Conservation (phyloP, 2,329 filamentous ascomycete genomes). For the Exserohilum rostratum region DNA sequence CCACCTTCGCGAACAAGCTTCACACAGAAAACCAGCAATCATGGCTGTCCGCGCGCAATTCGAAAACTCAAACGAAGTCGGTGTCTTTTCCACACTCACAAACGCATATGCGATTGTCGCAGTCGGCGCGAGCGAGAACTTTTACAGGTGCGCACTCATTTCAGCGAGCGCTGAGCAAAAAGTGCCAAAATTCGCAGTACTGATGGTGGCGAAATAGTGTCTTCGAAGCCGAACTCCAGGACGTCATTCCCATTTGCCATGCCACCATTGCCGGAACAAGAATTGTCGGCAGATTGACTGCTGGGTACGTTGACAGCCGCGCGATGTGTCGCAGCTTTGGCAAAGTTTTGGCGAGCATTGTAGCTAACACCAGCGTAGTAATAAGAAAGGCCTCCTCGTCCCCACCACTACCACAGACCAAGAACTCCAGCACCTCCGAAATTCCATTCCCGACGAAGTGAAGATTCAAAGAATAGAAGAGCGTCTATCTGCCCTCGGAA, state of each 20-base stretch:
- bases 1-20: conserved; percentile 1
- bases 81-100: conserved; percentile 94
- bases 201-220: conserved; percentile 62
- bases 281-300: conserved; percentile 93
- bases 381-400: conserved; percentile 95
- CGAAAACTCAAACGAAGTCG: conserved; percentile 93
- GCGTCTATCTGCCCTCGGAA: conserved; percentile 90
- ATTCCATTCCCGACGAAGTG: conserved; percentile 87
- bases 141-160: conserved; percentile 72
- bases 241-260: conserved; percentile 95
- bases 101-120: conserved; percentile 97
- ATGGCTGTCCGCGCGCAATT: conserved; percentile 69
- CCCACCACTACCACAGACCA: conserved; percentile 97
- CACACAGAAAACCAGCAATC: conserved; percentile 28
- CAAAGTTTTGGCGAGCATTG: not conserved
- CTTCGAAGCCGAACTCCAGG: conserved; percentile 96
- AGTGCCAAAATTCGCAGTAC: conserved; percentile 5
- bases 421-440: conserved; percentile 95
- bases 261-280: conserved; percentile 95
- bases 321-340: too few relatives aligned
- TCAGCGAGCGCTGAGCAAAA: not conserved
- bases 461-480: conserved; percentile 98
- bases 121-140: conserved; percentile 95
- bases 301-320: conserved; percentile 65
- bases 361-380: conserved; percentile 59